phyloP scores from a whole-genome alignment of 1,139 yeast species.

The Taphrina pruni region DNA sequence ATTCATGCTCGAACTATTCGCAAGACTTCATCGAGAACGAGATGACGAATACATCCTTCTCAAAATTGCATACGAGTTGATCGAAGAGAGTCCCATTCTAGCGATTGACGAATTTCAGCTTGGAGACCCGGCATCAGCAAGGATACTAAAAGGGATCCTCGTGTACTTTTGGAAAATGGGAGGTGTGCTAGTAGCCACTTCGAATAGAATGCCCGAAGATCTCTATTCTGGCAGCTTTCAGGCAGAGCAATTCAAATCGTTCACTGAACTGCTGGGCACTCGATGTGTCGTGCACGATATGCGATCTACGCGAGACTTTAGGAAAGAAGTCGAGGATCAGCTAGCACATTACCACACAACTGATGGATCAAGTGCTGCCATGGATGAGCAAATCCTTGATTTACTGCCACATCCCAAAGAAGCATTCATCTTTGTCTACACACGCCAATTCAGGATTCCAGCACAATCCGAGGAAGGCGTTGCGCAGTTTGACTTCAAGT shows the following conservation, averaged over 20 bases:
- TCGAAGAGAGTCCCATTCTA: slow-evolving; percentile 63
- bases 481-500: slow-evolving; percentile 61
- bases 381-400: slow-evolving; percentile 21
- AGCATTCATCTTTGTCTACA: slow-evolving; percentile 57
- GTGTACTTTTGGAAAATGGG: slow-evolving; percentile 73
- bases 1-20: slow-evolving; percentile 71
- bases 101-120: slow-evolving; percentile 81
- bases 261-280: slow-evolving; percentile 72
- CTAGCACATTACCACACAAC: slow-evolving; percentile 33
- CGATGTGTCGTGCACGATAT: slow-evolving; percentile 69
- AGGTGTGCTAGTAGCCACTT: slow-evolving; percentile 85
- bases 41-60: slow-evolving; percentile 66
- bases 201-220: slow-evolving; percentile 94
- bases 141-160: slow-evolving; percentile 80
- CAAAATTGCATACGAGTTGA: slow-evolving; percentile 71
- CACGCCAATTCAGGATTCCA: slow-evolving; percentile 60
- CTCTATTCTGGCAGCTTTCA: slow-evolving; percentile 92
- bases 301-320: slow-evolving; percentile 64
- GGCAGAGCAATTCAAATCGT: slow-evolving; percentile 86
- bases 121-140: slow-evolving; percentile 97
- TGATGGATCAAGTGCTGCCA: background rate
- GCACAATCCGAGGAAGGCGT: slow-evolving; percentile 54
- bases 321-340: slow-evolving; percentile 51
- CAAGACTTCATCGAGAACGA: slow-evolving; percentile 61
- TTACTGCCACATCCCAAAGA: slow-evolving; percentile 19